These are phyloP conservation scores for Agrostemma githago DNA, from an alignment of 148 eudicot genomes.

Conservation along the genomic window DNA sequence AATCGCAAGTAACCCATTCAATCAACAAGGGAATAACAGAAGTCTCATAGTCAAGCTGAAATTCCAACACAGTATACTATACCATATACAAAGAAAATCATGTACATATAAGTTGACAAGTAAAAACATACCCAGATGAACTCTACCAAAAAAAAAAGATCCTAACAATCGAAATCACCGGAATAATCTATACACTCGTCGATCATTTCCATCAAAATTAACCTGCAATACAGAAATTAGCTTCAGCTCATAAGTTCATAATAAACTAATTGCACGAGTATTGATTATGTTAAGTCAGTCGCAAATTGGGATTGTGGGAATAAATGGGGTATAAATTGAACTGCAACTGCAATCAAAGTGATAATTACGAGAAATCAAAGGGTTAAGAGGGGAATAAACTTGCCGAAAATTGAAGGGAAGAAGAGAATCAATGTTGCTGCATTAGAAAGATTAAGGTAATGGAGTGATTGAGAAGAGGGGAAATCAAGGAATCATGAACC, in stretches of 20 bases:
- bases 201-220: slow-evolving; percentile 1
- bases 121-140: not conserved
- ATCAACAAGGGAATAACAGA: not conserved
- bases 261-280: too few species aligned
- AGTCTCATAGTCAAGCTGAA: not conserved
- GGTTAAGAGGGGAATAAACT: not conserved
- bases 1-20: slow-evolving; percentile 3
- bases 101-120: not conserved
- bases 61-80: not conserved
- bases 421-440: not conserved
- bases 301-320: not conserved
- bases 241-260: not conserved
- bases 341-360: not conserved
- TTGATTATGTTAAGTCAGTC: not conserved
- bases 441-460: not conserved
- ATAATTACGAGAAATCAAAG: not conserved
- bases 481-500: slow-evolving; percentile 1
- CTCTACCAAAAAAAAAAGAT: not conserved
- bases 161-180: not conserved
- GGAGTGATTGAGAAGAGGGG: not conserved
- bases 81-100: not conserved
- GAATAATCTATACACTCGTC: not conserved
- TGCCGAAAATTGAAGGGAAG: not conserved
- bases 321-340: slow-evolving; percentile 1
- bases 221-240: not conserved